Conservation (phyloP, 2,329 filamentous ascomycete species). For the Ophiocordyceps unilateralis region DNA sequence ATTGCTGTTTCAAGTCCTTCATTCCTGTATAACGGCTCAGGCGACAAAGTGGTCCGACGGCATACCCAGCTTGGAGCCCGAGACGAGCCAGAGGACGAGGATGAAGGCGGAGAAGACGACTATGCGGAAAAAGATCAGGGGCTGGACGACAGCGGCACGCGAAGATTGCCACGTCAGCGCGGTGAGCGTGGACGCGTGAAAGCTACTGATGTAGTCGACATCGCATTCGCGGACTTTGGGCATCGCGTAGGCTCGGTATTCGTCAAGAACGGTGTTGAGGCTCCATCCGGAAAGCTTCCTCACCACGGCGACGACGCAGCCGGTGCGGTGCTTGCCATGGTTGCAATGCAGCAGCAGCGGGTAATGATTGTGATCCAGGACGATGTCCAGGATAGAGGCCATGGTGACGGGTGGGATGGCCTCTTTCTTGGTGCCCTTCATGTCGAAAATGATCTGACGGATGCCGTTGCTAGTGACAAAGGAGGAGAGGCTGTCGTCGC, state of each 20-base stretch:
- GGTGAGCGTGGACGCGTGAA: slow-evolving; percentile 23
- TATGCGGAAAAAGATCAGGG: slow-evolving; percentile 23
- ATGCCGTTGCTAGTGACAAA: slow-evolving; percentile 56
- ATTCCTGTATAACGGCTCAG: not conserved
- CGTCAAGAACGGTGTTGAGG: slow-evolving; percentile 42
- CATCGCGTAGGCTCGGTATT: slow-evolving; percentile 52
- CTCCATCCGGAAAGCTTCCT: slow-evolving; percentile 58
- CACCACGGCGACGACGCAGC: slow-evolving; percentile 69
- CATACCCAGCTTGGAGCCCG: slow-evolving; percentile 13
- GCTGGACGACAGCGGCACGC: slow-evolving; percentile 9
- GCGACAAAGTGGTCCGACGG: not conserved
- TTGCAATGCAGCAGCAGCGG: slow-evolving; percentile 85
- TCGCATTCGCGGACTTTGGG: slow-evolving; percentile 45
- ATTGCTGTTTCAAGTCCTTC: not conserved
- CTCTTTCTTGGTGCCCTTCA: slow-evolving; percentile 78
- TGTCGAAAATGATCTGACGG: slow-evolving; percentile 55
- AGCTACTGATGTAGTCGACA: slow-evolving; percentile 36
- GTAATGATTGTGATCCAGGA: slow-evolving; percentile 57
- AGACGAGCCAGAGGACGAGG: slow-evolving; percentile 24
- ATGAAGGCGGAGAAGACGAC: slow-evolving; percentile 25
- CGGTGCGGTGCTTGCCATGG: slow-evolving; percentile 84
- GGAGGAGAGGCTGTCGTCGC: slow-evolving; percentile 28
- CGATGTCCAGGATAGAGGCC: slow-evolving; percentile 50
- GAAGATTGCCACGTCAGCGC: slow-evolving; percentile 3
- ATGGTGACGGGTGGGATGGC: slow-evolving; percentile 51